phyloP scores from a whole-genome alignment of 2,329 filamentous ascomycete genomes.

The Triangularia setosa region DNA sequence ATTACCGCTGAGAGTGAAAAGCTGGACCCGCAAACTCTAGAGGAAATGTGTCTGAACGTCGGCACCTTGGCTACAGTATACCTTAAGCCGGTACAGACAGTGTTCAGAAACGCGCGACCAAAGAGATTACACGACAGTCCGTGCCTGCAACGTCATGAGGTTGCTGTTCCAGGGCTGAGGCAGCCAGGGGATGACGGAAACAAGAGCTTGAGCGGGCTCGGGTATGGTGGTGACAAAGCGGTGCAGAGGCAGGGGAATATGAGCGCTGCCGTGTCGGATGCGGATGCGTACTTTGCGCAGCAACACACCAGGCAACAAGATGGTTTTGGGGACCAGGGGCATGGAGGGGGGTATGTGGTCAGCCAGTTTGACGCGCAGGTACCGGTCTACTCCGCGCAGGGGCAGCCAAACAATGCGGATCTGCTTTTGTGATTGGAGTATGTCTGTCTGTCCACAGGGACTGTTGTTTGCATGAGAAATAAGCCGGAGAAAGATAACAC shows the following conservation, averaged over 20 bases:
- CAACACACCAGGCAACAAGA: conserved; percentile 48
- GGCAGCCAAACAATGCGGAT: conserved; percentile 64
- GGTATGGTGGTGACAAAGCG: conserved; percentile 49
- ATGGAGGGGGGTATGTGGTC: conserved; percentile 66
- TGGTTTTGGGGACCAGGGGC: conserved; percentile 65
- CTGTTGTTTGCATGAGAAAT: background rate
- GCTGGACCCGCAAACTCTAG: conserved; percentile 82
- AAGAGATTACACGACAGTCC: conserved; percentile 77
- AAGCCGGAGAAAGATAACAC: background rate
- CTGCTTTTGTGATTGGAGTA: conserved; percentile 49
- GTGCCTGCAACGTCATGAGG: conserved; percentile 72
- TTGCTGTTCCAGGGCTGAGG: conserved; percentile 38
- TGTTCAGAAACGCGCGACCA: conserved; percentile 85
- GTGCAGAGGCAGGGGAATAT: conserved; percentile 47
- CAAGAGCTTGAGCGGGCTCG: conserved; percentile 58
- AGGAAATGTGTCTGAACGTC: conserved; percentile 96
- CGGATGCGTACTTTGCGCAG: conserved; percentile 79
- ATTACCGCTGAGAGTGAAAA: conserved; percentile 97
- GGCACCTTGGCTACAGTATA: conserved; percentile 96
- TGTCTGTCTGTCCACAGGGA: background rate
- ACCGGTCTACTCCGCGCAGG: conserved; percentile 65
- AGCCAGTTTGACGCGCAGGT: conserved; percentile 78
- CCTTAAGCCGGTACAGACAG: conserved; percentile 93
- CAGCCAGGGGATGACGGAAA: conserved; percentile 44
- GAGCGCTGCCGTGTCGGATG: conserved; percentile 72